Evolutionary conservation across 169 alveolate genomes (phyloP).

Genomic region (Eimeria sp.): DNA sequence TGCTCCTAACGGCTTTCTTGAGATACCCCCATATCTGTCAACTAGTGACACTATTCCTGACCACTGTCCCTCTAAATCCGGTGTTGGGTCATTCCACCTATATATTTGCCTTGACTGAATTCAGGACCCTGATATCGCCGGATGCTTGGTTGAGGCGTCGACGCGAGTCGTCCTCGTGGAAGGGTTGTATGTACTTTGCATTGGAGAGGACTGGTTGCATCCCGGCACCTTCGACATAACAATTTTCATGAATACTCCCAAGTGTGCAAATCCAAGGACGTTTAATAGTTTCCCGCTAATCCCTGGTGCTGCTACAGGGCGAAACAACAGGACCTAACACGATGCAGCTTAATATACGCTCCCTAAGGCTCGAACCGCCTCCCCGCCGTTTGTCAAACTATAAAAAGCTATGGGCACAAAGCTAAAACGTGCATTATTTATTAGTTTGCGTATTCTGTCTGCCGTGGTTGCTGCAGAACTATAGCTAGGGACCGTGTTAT

Average conservation of each 20-base stretch:
- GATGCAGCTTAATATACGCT: not conserved
- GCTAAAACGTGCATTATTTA: not conserved
- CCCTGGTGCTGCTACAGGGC: not conserved
- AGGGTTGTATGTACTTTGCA: not conserved
- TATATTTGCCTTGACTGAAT: not conserved
- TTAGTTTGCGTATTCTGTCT: not conserved
- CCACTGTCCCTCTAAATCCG: not conserved
- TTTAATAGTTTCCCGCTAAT: not conserved
- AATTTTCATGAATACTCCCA: constrained; percentile 10
- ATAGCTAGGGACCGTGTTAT: constrained; percentile 31
- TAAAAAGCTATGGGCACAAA: not conserved
- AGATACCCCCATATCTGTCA: not conserved
- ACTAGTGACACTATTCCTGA: not conserved
- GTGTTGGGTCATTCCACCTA: not conserved
- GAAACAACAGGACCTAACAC: not conserved
- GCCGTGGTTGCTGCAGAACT: constrained; percentile 42
- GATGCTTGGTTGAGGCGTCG: not conserved
- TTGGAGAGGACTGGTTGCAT: not conserved
- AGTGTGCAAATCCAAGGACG: not conserved
- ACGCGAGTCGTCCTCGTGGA: constrained; percentile 47
- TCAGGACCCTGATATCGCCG: constrained; percentile 19
- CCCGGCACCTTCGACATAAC: not conserved
- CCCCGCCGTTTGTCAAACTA: not conserved
- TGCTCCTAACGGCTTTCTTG: not conserved
- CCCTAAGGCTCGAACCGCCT: too few relatives aligned